These are phyloP conservation scores for Colletotrichum sp. DNA, from an alignment of 2,329 filamentous ascomycete species.

Conservation along the genomic window DNA sequence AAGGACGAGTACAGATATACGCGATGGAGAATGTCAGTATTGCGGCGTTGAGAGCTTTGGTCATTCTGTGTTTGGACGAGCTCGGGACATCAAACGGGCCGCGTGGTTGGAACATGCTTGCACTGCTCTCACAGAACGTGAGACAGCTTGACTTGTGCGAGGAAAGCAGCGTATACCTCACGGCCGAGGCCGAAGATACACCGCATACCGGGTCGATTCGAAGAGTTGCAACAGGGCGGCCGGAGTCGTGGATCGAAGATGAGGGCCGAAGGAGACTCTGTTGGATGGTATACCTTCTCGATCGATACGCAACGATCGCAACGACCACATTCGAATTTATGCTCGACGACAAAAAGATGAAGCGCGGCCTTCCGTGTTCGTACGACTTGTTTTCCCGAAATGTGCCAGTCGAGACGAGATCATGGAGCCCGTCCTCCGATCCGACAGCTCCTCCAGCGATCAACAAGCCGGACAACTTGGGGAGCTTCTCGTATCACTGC, in stretches of 20 bases:
- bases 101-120: constrained; percentile 45
- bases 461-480: constrained; percentile 46
- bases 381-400: constrained; percentile 51
- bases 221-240: constrained; percentile 37
- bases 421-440: constrained; percentile 27
- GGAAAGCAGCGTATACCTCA: constrained; percentile 42
- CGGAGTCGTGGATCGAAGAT: constrained; percentile 50
- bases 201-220: constrained; percentile 39
- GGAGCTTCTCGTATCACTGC: constrained; percentile 51
- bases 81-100: constrained; percentile 48
- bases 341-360: constrained; percentile 43
- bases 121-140: constrained; percentile 42
- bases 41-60: constrained; percentile 41
- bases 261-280: constrained; percentile 46
- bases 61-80: constrained; percentile 47
- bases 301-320: constrained; percentile 48
- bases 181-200: constrained; percentile 33
- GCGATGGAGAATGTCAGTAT: constrained; percentile 47
- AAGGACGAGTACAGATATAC: constrained; percentile 44
- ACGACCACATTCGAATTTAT: constrained; percentile 46
- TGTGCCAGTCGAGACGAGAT: constrained; percentile 46
- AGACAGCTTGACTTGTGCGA: constrained; percentile 44
- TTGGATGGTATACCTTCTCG: constrained; percentile 51
- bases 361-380: constrained; percentile 45
- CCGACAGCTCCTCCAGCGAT: constrained; percentile 28